Evolutionary conservation across 495 filamentous ascomycete genomes (phyloP).

Genomic region (Lasiosphaeriaceae sp.): DNA sequence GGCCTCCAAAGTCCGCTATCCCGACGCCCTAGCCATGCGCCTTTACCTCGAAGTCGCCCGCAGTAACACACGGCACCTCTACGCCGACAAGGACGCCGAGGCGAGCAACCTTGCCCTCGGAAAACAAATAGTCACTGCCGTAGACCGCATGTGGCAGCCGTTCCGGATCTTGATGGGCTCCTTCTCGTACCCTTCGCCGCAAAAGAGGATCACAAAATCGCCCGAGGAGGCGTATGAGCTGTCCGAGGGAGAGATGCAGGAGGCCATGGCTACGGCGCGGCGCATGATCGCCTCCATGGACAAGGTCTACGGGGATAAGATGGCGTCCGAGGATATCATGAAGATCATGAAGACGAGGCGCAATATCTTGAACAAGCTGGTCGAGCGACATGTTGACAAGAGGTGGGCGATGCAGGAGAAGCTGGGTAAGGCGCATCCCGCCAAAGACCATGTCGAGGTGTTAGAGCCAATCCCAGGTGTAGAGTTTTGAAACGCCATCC

Average conservation of each 20-base stretch:
- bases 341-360: constrained; percentile 24
- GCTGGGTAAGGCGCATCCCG: neutral
- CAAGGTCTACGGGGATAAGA: constrained; percentile 21
- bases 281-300: constrained; percentile 39
- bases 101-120: constrained; percentile 25
- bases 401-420: constrained; percentile 16
- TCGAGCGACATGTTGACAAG: constrained; percentile 24
- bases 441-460: neutral
- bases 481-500: no score
- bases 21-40: constrained; percentile 41
- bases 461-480: no score
- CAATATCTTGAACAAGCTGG: constrained; percentile 25
- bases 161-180: constrained; percentile 26
- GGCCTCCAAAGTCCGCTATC: constrained; percentile 33
- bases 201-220: constrained; percentile 8
- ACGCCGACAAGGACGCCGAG: neutral
- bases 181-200: constrained; percentile 22
- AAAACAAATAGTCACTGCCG: constrained; percentile 30
- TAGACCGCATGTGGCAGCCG: constrained; percentile 38
- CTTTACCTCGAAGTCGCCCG: constrained; percentile 38
- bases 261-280: constrained; percentile 37
- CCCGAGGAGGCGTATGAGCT: constrained; percentile 9
- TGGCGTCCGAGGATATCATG: constrained; percentile 12
- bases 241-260: constrained; percentile 18
- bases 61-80: constrained; percentile 23